Percentiles rank a stretch among this genome's conserved stretches.
phyloP scores from a whole-genome alignment of 2,329 filamentous ascomycete species.

The Sclerotinia spermophila region DNA sequence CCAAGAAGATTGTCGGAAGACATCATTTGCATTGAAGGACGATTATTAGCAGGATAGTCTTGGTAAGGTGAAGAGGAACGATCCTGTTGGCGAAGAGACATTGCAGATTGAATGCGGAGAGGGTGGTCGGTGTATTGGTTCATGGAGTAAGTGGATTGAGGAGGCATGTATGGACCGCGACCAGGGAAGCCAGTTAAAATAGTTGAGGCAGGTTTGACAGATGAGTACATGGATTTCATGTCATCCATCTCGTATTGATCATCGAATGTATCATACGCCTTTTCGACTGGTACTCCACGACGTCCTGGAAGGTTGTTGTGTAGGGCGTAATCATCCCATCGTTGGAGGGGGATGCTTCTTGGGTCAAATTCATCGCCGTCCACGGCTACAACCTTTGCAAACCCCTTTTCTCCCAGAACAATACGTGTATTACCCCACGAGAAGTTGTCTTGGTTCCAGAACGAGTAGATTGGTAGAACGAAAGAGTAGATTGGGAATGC shows the following conservation, averaged over 20 bases:
- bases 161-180: conserved; percentile 69
- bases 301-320: conserved; percentile 87
- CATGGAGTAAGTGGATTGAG: conserved; percentile 62
- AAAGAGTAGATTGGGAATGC: conserved; percentile 94
- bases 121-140: conserved; percentile 49
- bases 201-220: conserved; percentile 79
- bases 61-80: conserved; percentile 57
- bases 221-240: conserved; percentile 94
- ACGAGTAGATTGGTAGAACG: conserved; percentile 88
- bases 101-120: conserved; percentile 63
- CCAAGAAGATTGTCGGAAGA: conserved; percentile 38
- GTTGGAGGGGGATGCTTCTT: conserved; percentile 85
- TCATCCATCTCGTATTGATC: conserved; percentile 96
- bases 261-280: conserved; percentile 63
- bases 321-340: conserved; percentile 94
- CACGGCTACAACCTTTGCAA: conserved; percentile 83
- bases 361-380: conserved; percentile 89
- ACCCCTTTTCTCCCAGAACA: conserved; percentile 89
- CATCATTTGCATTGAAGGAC: conserved; percentile 55
- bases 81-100: conserved; percentile 54
- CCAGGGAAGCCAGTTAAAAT: conserved; percentile 79
- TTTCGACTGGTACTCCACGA: conserved; percentile 68
- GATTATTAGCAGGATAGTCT: conserved; percentile 49
- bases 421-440: conserved; percentile 98
- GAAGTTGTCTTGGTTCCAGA: conserved; percentile 99